These are phyloP conservation scores for Medicago ruthenica DNA, from an alignment of 306 rosid species.

Conservation along the genomic window DNA sequence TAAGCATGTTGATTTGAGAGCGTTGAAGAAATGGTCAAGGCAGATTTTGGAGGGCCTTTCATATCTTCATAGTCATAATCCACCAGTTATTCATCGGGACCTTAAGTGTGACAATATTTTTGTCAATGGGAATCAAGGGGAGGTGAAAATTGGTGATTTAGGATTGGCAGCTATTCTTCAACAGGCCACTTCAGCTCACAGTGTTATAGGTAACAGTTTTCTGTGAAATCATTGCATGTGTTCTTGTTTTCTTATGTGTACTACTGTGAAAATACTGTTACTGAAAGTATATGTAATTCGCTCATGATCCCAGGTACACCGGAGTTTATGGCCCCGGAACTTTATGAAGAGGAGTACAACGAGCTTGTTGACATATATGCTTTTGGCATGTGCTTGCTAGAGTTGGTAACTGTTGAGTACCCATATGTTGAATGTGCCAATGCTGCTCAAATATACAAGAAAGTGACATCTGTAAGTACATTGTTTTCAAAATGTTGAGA, in stretches of 20 bases:
- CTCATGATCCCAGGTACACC: conserved; percentile 75
- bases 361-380: conserved; percentile 98
- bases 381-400: conserved; percentile 97
- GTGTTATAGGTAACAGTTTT: conserved; percentile 82
- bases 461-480: conserved; percentile 90
- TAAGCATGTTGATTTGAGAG: conserved; percentile 95
- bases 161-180: conserved; percentile 96
- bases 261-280: conserved; percentile 23
- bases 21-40: conserved; percentile 97
- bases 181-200: conserved; percentile 90
- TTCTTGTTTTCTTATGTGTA: conserved; percentile 30
- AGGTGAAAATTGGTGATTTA: conserved; percentile 95
- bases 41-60: conserved; percentile 95
- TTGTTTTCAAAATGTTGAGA: conserved; percentile 21
- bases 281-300: conserved; percentile 32
- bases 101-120: conserved; percentile 97
- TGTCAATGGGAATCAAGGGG: conserved; percentile 99
- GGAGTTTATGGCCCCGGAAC: conserved; percentile 99
- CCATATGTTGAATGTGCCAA: conserved; percentile 91
- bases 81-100: conserved; percentile 95
- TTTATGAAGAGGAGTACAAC: conserved; percentile 93
- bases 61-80: conserved; percentile 93
- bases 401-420: conserved; percentile 92
- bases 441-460: conserved; percentile 99
- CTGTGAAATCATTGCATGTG: conserved; percentile 14